phyloP scores from a whole-genome alignment of 208 protist genomes.

The Acanthamoeba castellanii region DNA sequence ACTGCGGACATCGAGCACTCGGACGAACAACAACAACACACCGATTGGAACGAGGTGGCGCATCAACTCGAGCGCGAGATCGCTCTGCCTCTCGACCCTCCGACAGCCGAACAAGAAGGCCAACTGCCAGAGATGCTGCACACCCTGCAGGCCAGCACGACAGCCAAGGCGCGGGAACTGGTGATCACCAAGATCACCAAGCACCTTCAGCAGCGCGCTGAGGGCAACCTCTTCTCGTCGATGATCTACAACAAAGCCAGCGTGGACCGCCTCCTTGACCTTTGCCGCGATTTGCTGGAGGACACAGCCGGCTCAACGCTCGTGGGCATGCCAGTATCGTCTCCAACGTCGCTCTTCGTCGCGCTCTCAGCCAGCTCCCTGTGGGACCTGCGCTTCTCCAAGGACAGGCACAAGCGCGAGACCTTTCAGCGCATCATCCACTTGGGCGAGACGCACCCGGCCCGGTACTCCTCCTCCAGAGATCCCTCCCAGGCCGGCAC shows the following conservation, averaged over 20 bases:
- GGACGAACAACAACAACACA: not conserved
- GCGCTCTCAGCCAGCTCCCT: not conserved
- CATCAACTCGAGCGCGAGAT: not conserved
- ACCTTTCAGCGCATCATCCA: constrained; percentile 22
- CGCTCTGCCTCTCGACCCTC: not conserved
- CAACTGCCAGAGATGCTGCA: not conserved
- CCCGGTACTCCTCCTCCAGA: not conserved
- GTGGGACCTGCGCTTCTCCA: constrained; percentile 68
- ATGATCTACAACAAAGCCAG: not conserved
- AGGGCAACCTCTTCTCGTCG: not conserved
- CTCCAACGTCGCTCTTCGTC: not conserved
- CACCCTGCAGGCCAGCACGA: constrained; percentile 3
- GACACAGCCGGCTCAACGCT: not conserved
- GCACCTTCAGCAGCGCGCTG: not conserved
- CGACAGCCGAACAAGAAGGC: not conserved
- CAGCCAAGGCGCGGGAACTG: not conserved
- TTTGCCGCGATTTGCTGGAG: constrained; percentile 1
- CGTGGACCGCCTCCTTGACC: not conserved
- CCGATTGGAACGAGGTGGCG: not conserved
- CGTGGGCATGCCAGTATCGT: too few species aligned
- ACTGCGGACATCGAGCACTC: not conserved
- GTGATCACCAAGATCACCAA: constrained; percentile 52
- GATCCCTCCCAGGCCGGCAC: not conserved
- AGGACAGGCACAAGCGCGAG: constrained; percentile 50
- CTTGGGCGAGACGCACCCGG: constrained; percentile 26